phyloP scores from a whole-genome alignment of 2,329 filamentous ascomycete genomes.

The Pochonia chlamydosporia region DNA sequence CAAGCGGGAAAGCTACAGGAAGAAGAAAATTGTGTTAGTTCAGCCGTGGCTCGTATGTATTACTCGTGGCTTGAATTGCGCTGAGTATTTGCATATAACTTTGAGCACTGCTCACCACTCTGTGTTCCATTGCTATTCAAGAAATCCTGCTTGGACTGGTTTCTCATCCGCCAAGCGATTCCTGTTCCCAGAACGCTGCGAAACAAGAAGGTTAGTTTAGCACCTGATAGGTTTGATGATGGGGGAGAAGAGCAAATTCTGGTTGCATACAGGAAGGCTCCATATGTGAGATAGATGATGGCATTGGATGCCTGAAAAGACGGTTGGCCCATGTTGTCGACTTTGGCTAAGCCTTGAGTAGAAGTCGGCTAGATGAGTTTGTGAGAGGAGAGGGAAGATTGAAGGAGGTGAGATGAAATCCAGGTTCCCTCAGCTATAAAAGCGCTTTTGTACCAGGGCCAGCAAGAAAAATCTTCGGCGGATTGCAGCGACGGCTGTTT shows the following conservation, averaged over 20 bases:
- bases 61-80: too few relatives aligned
- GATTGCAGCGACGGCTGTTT: neutral
- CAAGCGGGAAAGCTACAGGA: conserved; percentile 64
- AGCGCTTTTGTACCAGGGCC: neutral
- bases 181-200: conserved; percentile 57
- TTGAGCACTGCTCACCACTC: conserved; percentile 56
- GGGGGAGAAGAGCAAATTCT: conserved; percentile 4
- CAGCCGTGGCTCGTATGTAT: neutral
- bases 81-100: too few relatives aligned
- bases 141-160: conserved; percentile 65
- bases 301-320: conserved; percentile 75
- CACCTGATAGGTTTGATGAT: neutral
- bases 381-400: neutral
- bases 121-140: conserved; percentile 75
- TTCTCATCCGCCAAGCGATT: conserved; percentile 51
- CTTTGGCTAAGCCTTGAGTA: neutral
- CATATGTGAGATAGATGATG: conserved; percentile 77
- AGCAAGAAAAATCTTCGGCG: neutral
- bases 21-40: neutral
- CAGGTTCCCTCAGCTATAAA: neutral
- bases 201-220: conserved; percentile 15
- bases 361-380: too few relatives aligned
- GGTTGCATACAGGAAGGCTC: conserved; percentile 61
- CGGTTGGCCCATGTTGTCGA: conserved; percentile 61
- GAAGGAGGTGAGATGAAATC: neutral